Evolutionary conservation across 352 stramenopile genomes (phyloP).

Genomic region (Phytopythium mirpurense): DNA sequence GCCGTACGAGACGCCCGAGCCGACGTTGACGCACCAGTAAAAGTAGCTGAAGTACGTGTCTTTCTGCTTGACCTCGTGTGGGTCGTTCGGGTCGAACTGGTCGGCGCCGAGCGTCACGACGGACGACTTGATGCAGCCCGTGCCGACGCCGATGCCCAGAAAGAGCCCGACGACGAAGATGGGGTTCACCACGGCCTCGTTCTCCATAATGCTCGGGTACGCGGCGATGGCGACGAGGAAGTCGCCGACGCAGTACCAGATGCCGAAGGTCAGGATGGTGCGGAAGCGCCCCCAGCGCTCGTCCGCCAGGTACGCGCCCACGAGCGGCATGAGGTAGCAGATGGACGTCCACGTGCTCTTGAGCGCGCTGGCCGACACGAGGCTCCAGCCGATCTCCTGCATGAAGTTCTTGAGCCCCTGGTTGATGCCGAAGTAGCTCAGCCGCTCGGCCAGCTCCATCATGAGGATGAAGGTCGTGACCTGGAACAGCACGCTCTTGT

Average conservation of each 20-base stretch:
- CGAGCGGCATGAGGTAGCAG: constrained; percentile 46
- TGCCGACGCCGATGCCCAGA: constrained; percentile 34
- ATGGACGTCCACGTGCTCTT: constrained; percentile 61
- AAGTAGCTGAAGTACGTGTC: constrained; percentile 78
- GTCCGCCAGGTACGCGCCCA: constrained; percentile 52
- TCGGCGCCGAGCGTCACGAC: constrained; percentile 53
- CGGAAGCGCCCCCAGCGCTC: constrained; percentile 57
- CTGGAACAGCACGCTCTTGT: constrained; percentile 50
- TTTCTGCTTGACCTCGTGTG: constrained; percentile 36
- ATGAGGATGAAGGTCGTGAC: constrained; percentile 54
- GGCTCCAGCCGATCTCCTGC: constrained; percentile 41
- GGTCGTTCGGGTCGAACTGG: constrained; percentile 47
- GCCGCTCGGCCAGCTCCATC: constrained; percentile 58
- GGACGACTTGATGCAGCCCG: constrained; percentile 49
- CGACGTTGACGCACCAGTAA: constrained; percentile 78
- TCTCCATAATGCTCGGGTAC: constrained; percentile 41
- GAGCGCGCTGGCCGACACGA: constrained; percentile 40
- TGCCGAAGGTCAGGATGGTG: constrained; percentile 51
- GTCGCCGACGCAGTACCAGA: constrained; percentile 60
- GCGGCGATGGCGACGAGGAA: constrained; percentile 53
- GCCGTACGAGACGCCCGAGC: constrained; percentile 63
- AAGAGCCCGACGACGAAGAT: constrained; percentile 62
- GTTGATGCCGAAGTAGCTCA: constrained; percentile 58
- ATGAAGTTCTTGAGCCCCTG: constrained; percentile 58
- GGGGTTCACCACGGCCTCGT: constrained; percentile 27